Evolutionary conservation across 176 grass and related monocot genomes (phyloP), one percentile per base, ranked within the genome.

Genomic region (Otatea glauca): DNA sequence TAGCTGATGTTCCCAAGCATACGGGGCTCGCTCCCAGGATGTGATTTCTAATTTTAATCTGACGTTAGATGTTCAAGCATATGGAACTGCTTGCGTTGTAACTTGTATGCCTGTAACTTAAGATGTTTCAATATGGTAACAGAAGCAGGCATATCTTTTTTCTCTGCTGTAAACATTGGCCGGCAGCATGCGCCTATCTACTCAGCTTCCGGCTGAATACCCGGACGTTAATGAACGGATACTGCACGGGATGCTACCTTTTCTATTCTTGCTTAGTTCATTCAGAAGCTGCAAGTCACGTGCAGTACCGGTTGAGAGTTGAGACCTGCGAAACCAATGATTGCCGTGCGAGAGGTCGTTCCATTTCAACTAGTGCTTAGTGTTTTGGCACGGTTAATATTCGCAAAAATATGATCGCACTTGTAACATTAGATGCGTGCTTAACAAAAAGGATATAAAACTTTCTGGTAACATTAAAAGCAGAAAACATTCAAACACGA

Each of bases 41-140:
- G 80, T 79, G 63, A 81, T 56, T 83, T 84, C 70, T 79, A 67
- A 65, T 90, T 87, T 67, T 77, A 70, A 61, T 64, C 84, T 84
- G 74, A 89, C 79, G 7, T 75, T 82, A 88, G 79, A 88, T 80
- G 75, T 44, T 65, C 74, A 70, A 87, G 64, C 87, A 44, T 86
- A 84, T 84, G 47, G 51, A 86, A 86, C 81, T 87, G 75, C 64
- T 87, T 95, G 83, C 87, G 77, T 45, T 82, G 86, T 92, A 87
- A 67, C 76, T 69, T 85, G 86, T 88, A 82, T 75, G 55, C 37
- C 41, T 88, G 68, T 81, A 94, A 75, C 48, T 77, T 64, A 65
- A 73, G 37, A 65, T 62, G 43, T 78, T 87, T 62, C 59, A 43
- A 54, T 75, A 74, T 86, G 81, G 75, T 92, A 89, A 80, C 69